Conservation (phyloP, 805 yeast genomes). For the Wickerhamiella hasegawae region DNA sequence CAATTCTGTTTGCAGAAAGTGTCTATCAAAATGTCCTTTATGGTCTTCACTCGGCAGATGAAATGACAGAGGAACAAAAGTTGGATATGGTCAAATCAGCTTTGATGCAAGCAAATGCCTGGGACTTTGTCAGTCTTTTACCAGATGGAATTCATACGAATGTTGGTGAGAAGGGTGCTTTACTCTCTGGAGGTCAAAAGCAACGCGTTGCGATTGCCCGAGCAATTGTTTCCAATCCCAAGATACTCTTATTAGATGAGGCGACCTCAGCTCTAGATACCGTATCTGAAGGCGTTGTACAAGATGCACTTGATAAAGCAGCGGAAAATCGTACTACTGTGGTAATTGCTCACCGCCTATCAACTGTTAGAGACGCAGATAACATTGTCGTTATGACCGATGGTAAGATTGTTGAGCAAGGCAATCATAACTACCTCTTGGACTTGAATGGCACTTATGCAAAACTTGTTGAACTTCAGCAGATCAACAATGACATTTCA, state of each 20-base stretch:
- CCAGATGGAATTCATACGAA: conserved; percentile 35
- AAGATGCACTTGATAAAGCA: conserved; percentile 11
- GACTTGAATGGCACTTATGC: conserved; percentile 13
- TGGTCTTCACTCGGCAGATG: conserved; percentile 36
- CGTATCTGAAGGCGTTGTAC: conserved; percentile 19
- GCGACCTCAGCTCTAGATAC: conserved; percentile 40
- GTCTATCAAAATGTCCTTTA: conserved; percentile 73
- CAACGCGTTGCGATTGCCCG: conserved; percentile 53
- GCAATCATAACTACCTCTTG: conserved; percentile 21
- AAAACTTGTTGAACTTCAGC: conserved; percentile 17
- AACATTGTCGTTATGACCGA: conserved; percentile 27
- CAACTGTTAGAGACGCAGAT: conserved; percentile 32
- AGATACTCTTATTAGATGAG: conserved; percentile 40
- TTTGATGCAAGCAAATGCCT: conserved; percentile 21
- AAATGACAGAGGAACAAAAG: conserved; percentile 22
- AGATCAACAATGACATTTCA: too few relatives aligned
- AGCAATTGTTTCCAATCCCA: conserved; percentile 42
- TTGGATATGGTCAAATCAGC: conserved; percentile 21
- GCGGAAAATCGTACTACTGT: conserved; percentile 25
- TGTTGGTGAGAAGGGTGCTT: conserved; percentile 29
- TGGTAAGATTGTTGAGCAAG: conserved; percentile 30
- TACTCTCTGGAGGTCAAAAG: conserved; percentile 49
- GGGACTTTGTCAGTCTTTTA: conserved; percentile 30
- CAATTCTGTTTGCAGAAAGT: conserved; percentile 76
- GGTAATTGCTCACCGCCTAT: conserved; percentile 32